Conservation (phyloP, 352 stramenopile species). For the Pseudoperonospora humuli region DNA sequence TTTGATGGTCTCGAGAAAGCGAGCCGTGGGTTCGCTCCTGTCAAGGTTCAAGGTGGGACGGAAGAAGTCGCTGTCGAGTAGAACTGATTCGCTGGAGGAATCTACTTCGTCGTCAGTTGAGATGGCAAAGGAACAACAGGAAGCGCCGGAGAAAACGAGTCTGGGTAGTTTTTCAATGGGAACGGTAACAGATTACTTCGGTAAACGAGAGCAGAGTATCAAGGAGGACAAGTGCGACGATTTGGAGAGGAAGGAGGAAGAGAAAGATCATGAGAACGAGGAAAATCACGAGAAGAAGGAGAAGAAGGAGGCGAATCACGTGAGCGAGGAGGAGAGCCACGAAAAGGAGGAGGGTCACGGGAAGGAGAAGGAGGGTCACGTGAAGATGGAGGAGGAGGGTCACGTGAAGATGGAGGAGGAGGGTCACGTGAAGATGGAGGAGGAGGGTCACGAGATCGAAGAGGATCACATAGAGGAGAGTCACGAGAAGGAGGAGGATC, state of each 20-base stretch:
- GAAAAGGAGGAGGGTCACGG: too few species aligned
- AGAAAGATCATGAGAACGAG: not conserved
- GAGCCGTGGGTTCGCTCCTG: constrained; percentile 24
- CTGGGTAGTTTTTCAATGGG: constrained; percentile 14
- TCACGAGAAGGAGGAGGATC: too few species aligned
- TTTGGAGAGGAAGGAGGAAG: constrained; percentile 7
- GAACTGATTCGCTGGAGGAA: constrained; percentile 22
- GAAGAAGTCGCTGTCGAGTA: constrained; percentile 23
- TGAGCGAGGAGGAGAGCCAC: too few species aligned
- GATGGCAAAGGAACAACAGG: constrained; percentile 14
- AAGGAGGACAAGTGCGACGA: constrained; percentile 29
- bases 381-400: too few species aligned
- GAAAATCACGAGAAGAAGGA: not conserved
- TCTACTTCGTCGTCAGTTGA: constrained; percentile 19
- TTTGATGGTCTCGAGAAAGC: constrained; percentile 20
- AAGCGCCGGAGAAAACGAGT: constrained; percentile 22
- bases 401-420: too few species aligned
- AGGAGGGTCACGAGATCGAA: too few species aligned
- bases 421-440: too few species aligned
- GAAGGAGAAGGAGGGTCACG: too few species aligned
- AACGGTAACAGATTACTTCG: constrained; percentile 18
- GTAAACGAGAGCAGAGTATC: constrained; percentile 22
- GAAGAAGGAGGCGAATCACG: too few species aligned
- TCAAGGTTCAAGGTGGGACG: constrained; percentile 32
- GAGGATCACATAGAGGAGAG: too few species aligned